phyloP scores from a whole-genome alignment of 192 early-diverging fungal genomes.

The Backusella mclennaniae region DNA sequence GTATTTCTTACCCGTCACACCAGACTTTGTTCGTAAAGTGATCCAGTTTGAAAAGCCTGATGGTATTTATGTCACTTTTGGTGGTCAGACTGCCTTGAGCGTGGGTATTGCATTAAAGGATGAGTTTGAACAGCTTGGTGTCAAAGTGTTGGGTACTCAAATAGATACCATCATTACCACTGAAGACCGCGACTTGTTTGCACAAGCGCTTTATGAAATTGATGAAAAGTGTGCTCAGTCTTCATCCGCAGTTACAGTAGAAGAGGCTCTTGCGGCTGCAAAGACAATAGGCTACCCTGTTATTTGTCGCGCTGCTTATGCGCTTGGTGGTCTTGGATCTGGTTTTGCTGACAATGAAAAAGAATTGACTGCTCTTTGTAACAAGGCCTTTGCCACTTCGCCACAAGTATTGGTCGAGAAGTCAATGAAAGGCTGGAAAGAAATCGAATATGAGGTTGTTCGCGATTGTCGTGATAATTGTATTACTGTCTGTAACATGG shows the following conservation, averaged over 20 bases:
- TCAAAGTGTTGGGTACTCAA: slow-evolving; percentile 92
- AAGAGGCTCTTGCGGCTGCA: slow-evolving; percentile 87
- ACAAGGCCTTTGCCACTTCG: slow-evolving; percentile 87
- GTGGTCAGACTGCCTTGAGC: slow-evolving; percentile 98
- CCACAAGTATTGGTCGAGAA: slow-evolving; percentile 94
- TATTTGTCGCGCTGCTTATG: slow-evolving; percentile 94
- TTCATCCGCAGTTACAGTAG: slow-evolving; percentile 72
- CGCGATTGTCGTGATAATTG: slow-evolving; percentile 95
- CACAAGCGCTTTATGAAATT: slow-evolving; percentile 82
- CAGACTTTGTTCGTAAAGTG: slow-evolving; percentile 94
- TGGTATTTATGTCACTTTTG: slow-evolving; percentile 98
- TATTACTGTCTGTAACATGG: slow-evolving; percentile 99
- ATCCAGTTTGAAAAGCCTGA: slow-evolving; percentile 95
- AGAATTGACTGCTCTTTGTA: slow-evolving; percentile 76
- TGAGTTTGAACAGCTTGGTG: slow-evolving; percentile 87
- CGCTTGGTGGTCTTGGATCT: slow-evolving; percentile 95
- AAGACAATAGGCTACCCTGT: slow-evolving; percentile 91
- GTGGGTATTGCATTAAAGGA: slow-evolving; percentile 93
- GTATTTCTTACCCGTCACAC: slow-evolving; percentile 95
- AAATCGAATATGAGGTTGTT: slow-evolving; percentile 99
- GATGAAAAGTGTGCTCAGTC: slow-evolving; percentile 91
- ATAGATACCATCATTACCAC: slow-evolving; percentile 96
- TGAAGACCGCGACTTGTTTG: slow-evolving; percentile 96
- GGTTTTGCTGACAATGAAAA: slow-evolving; percentile 92
- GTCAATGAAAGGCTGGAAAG: slow-evolving; percentile 99